Evolutionary conservation across 139 green algal species (phyloP).

Genomic region (Nannochloris sp.): DNA sequence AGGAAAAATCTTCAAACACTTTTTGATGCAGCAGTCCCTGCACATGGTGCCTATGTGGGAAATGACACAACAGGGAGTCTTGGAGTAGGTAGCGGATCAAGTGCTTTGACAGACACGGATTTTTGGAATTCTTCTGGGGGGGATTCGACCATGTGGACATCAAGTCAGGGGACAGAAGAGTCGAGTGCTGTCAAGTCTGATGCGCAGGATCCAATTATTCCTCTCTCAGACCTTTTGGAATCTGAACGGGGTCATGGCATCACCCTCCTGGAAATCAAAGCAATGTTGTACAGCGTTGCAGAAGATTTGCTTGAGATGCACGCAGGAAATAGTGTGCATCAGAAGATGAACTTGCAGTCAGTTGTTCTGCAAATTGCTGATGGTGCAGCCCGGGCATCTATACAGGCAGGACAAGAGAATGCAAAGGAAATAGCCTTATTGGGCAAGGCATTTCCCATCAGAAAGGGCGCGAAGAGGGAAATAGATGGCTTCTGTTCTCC

Average conservation of each 20-base stretch:
- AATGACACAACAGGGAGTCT: background rate
- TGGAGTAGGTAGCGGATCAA: background rate
- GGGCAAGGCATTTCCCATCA: background rate
- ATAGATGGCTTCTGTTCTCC: conserved; percentile 14
- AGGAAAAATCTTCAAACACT: background rate
- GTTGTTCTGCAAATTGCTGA: conserved; percentile 3
- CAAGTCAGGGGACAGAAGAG: background rate
- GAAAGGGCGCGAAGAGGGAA: background rate
- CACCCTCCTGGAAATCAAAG: conserved; percentile 21
- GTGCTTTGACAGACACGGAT: background rate
- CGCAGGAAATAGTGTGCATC: conserved; percentile 17
- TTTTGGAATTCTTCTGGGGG: background rate
- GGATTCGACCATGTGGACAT: background rate
- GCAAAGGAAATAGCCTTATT: background rate
- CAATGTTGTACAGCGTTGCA: conserved; percentile 14
- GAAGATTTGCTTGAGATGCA: conserved; percentile 18
- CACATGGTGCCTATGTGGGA: background rate
- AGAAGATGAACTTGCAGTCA: conserved; percentile 20
- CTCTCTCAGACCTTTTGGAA: conserved; percentile 20
- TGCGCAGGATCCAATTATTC: conserved; percentile 1
- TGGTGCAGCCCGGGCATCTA: conserved; percentile 10
- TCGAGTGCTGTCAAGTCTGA: background rate
- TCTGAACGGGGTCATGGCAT: conserved; percentile 16
- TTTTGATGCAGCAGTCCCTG: background rate
- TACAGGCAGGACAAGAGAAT: conserved; percentile 9